A percentile compares a stretch with the other conserved stretches of the same genome.
Evolutionary conservation across 2,329 filamentous ascomycete genomes (phyloP).

Genomic region (Emergomyces orientalis): DNA sequence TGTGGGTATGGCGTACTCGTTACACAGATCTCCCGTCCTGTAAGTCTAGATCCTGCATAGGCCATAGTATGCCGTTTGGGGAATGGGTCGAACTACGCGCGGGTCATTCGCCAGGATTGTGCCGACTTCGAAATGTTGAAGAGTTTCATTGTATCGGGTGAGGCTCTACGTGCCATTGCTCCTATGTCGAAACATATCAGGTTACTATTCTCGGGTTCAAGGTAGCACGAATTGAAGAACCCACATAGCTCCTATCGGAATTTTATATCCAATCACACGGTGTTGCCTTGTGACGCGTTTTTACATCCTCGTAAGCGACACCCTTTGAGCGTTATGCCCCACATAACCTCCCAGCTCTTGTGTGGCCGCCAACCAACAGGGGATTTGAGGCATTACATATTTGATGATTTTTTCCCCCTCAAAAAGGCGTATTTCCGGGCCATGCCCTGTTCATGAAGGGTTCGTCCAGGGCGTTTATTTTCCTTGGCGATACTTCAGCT

Average conservation of each 20-base stretch:
- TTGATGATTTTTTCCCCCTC: background rate
- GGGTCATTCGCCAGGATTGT: background rate
- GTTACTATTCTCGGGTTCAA: background rate
- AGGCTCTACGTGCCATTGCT: background rate
- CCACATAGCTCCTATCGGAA: slow-evolving; percentile 4
- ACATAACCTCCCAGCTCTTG: background rate
- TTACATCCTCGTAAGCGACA: background rate
- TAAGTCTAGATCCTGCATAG: background rate
- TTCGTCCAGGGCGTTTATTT: too few species aligned
- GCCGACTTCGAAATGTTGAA: background rate
- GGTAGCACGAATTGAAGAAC: background rate
- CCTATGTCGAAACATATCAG: background rate
- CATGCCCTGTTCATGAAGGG: background rate
- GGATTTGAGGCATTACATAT: background rate
- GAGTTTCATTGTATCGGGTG: background rate
- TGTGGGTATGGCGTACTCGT: background rate
- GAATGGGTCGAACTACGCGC: background rate
- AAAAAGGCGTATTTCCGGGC: background rate
- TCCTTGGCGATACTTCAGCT: background rate
- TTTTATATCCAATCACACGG: slow-evolving; percentile 3
- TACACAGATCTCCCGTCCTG: background rate
- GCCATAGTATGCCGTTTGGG: background rate
- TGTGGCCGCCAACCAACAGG: background rate
- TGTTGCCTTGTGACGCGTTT: background rate
- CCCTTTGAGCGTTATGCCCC: background rate